A percentile compares a stretch with the other conserved stretches of the same genome.
Conservation (phyloP, 495 filamentous ascomycete species). For the Beverwykella pulmonaria region DNA sequence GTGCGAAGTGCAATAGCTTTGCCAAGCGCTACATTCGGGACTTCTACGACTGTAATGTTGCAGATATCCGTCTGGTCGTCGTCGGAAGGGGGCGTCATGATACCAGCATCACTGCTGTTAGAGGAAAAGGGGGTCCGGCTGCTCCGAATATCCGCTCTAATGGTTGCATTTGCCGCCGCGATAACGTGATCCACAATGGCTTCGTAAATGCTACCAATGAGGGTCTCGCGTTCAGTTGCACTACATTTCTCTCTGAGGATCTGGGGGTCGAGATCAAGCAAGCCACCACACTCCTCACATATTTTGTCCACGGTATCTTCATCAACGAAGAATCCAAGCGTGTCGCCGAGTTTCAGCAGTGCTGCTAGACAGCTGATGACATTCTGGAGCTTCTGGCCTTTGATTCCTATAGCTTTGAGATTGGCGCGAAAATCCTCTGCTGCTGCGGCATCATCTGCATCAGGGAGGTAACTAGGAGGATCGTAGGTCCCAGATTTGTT, state of each 20-base stretch:
- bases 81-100: conserved; percentile 61
- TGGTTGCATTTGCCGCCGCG: conserved; percentile 83
- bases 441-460: conserved; percentile 88
- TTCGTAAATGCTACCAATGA: conserved; percentile 89
- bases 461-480: conserved; percentile 88
- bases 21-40: conserved; percentile 76
- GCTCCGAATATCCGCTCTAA: conserved; percentile 69
- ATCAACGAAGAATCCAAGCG: conserved; percentile 81
- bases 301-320: conserved; percentile 81
- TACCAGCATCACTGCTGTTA: conserved; percentile 60
- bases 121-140: conserved; percentile 64
- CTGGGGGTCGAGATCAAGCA: conserved; percentile 86
- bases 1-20: conserved; percentile 84
- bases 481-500: conserved; percentile 80
- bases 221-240: conserved; percentile 76
- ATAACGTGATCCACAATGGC: conserved; percentile 95
- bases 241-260: conserved; percentile 75
- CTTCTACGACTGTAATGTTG: conserved; percentile 83
- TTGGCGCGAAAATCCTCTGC: conserved; percentile 88
- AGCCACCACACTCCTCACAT: conserved; percentile 85
- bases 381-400: conserved; percentile 75
- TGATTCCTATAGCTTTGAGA: conserved; percentile 88
- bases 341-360: conserved; percentile 88
- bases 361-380: conserved; percentile 83
- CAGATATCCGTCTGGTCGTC: conserved; percentile 80